Conservation (phyloP, 1,284 basidiomycete genomes). For the Ganoderma sinense region DNA sequence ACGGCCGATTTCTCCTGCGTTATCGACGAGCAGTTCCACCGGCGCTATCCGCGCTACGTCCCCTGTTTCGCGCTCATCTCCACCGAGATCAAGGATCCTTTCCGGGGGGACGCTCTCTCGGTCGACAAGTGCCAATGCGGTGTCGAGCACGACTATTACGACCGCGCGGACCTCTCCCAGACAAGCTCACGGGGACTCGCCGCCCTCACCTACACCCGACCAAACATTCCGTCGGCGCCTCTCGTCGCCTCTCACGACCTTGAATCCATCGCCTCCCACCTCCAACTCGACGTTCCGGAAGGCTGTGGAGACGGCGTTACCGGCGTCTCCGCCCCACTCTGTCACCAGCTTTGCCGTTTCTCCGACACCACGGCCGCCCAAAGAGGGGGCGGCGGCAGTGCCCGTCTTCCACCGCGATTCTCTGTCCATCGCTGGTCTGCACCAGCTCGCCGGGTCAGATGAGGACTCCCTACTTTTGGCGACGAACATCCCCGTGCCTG, state of each 20-base stretch:
- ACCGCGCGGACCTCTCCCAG: slow-evolving; percentile 43
- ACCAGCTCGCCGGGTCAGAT: slow-evolving; percentile 42
- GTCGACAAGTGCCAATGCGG: slow-evolving; percentile 45
- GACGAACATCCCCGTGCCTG: slow-evolving; percentile 73
- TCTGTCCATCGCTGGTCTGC: slow-evolving; percentile 39
- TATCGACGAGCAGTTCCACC: slow-evolving; percentile 43
- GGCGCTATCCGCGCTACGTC: slow-evolving; percentile 44
- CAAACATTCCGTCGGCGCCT: slow-evolving; percentile 52
- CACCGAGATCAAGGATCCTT: slow-evolving; percentile 54
- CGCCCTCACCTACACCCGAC: slow-evolving; percentile 56
- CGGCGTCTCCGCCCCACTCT: slow-evolving; percentile 49
- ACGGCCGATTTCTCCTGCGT: slow-evolving; percentile 52
- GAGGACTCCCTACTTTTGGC: slow-evolving; percentile 77
- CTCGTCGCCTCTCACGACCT: slow-evolving; percentile 57
- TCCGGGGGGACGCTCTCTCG: slow-evolving; percentile 46
- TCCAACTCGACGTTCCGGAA: slow-evolving; percentile 50
- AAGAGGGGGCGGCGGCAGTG: slow-evolving; percentile 26
- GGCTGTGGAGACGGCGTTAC: slow-evolving; percentile 54
- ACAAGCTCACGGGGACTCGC: slow-evolving; percentile 45
- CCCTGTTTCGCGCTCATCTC: slow-evolving; percentile 49
- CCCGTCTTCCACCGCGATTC: slow-evolving; percentile 45
- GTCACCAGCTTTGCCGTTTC: slow-evolving; percentile 42
- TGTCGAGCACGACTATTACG: slow-evolving; percentile 35
- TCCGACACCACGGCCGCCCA: slow-evolving; percentile 44
- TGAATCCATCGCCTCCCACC: slow-evolving; percentile 44